Conservation (phyloP, 305 asterid species). For the Petunia hybrid region DNA sequence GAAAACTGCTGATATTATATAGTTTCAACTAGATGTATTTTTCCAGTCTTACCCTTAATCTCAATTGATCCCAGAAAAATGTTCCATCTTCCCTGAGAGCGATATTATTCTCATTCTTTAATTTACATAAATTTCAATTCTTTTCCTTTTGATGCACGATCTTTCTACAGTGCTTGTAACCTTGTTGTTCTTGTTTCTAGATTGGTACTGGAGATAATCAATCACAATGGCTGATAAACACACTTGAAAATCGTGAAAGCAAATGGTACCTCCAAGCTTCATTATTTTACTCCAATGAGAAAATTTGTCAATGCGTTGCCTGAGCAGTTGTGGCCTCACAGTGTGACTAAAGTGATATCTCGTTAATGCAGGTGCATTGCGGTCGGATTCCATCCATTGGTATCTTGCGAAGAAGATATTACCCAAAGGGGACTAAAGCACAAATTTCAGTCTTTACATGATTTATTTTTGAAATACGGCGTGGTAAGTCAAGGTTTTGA, state of each 20-base stretch:
- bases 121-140: background rate
- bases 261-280: slow-evolving; percentile 54
- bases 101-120: slow-evolving; percentile 5
- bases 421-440: slow-evolving; percentile 34
- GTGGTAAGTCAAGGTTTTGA: slow-evolving; percentile 51
- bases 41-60: background rate
- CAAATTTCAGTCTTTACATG: slow-evolving; percentile 38
- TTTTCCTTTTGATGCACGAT: background rate
- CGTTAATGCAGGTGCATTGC: slow-evolving; percentile 56
- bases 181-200: slow-evolving; percentile 43
- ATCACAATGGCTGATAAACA: slow-evolving; percentile 53
- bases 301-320: background rate
- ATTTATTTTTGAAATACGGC: slow-evolving; percentile 50
- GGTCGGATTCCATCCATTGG: slow-evolving; percentile 57
- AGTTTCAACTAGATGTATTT: background rate
- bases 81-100: background rate
- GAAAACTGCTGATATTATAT: background rate
- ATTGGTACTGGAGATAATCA: slow-evolving; percentile 48
- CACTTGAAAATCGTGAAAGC: slow-evolving; percentile 53
- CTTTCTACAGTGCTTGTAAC: background rate
- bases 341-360: background rate
- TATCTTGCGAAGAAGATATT: slow-evolving; percentile 41
- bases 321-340: background rate
- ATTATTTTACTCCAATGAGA: background rate
- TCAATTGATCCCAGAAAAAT: background rate